A percentile compares a stretch with the other conserved stretches of the same genome.
phyloP scores from a whole-genome alignment of 805 yeast genomes.

The Wickerhamomyces silvicola region DNA sequence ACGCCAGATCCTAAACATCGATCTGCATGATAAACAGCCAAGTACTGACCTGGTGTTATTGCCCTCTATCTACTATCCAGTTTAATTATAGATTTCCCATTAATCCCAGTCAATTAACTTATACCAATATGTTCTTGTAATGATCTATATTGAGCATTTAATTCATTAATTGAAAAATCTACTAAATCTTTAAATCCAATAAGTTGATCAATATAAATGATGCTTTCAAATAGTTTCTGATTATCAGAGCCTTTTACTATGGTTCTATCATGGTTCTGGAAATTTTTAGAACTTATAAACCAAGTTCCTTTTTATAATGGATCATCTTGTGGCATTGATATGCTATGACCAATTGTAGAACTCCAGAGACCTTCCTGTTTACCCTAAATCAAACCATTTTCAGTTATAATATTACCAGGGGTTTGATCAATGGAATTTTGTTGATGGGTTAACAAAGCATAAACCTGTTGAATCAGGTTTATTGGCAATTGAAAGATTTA shows the following conservation, averaged over 20 bases:
- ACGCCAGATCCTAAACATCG: slow-evolving; percentile 63
- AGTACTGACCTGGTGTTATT: slow-evolving; percentile 83
- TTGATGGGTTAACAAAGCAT: slow-evolving; percentile 73
- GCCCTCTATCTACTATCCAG: slow-evolving; percentile 53
- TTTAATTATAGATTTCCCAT: slow-evolving; percentile 25
- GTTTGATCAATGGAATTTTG: slow-evolving; percentile 64
- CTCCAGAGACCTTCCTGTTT: slow-evolving; percentile 85
- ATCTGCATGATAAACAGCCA: slow-evolving; percentile 65
- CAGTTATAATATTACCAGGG: slow-evolving; percentile 78
- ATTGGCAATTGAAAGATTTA: slow-evolving; percentile 52
- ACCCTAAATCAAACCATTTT: slow-evolving; percentile 73
- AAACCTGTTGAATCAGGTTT: slow-evolving; percentile 94
- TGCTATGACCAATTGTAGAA: slow-evolving; percentile 89
- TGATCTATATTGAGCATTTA: slow-evolving; percentile 65
- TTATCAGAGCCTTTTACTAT: slow-evolving; percentile 70
- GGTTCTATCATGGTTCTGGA: slow-evolving; percentile 61
- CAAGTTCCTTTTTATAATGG: slow-evolving; percentile 71
- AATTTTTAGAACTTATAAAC: slow-evolving; percentile 74
- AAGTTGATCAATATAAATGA: slow-evolving; percentile 35
- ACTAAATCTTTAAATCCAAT: slow-evolving; percentile 11
- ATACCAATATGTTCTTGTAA: slow-evolving; percentile 53
- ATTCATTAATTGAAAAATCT: slow-evolving; percentile 10
- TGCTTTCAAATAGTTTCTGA: slow-evolving; percentile 43
- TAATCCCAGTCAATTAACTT: slow-evolving; percentile 10
- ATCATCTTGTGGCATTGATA: slow-evolving; percentile 86